Conservation (phyloP, 225 moss, liverwort and hornwort species). For the Straminergon stramineum region DNA sequence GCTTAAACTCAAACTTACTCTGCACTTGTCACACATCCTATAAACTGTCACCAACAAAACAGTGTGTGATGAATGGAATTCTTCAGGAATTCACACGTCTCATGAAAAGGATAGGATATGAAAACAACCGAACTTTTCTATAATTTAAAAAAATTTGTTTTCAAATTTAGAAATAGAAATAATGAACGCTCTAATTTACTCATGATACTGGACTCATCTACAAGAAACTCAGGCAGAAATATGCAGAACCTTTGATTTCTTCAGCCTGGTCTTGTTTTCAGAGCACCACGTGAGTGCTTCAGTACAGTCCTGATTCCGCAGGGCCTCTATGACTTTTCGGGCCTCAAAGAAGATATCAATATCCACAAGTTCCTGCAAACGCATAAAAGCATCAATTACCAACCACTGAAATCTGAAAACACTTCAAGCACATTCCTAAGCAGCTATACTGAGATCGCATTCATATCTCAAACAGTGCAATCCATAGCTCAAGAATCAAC, state of each 20-base stretch:
- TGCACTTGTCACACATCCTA: slow-evolving; percentile 14
- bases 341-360: slow-evolving; percentile 95
- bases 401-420: background rate
- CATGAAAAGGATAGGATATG: background rate
- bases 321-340: slow-evolving; percentile 85
- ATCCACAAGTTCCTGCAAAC: slow-evolving; percentile 83
- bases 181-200: background rate
- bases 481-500: background rate
- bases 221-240: background rate
- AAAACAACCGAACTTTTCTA: background rate
- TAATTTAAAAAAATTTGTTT: background rate
- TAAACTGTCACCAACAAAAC: background rate
- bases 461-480: background rate
- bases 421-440: background rate
- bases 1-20: slow-evolving; percentile 99
- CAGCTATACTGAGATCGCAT: background rate
- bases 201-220: background rate
- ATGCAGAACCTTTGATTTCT: slow-evolving; percentile 71
- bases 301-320: slow-evolving; percentile 81
- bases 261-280: slow-evolving; percentile 92
- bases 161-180: background rate
- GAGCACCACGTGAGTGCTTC: slow-evolving; percentile 96
- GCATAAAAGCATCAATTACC: background rate
- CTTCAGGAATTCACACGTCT: background rate
- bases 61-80: background rate